Base-by-base conservation (phyloP, 192 early-diverging fungal species). In the Coemansia sp. region DNA sequence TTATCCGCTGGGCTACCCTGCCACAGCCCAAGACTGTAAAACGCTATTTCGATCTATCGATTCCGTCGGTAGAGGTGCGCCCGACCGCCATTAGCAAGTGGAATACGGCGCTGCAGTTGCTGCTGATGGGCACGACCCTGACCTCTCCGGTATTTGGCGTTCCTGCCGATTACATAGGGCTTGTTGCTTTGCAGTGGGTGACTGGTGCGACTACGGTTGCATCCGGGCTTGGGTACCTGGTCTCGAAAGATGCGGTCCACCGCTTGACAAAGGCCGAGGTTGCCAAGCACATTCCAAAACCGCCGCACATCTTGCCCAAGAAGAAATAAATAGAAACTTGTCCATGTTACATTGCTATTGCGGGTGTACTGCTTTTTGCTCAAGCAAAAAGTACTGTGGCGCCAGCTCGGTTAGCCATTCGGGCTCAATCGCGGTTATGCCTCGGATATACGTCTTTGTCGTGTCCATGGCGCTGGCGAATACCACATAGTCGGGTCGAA, bases 391-490 rank as follows among this genome's bases (percentile, higher is more conserved):
- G 60, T 92, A 96, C 18, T 70, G 60, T 16, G 90, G 85, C 1
- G 89, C 86, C 32, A 87, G 44, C 27, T 86, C 82, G 25, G 83
- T 36, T 21, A 89, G 58, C 69, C 89, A 91, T n/a, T 78, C 73
- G 5, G 81, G 73, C 16, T 94, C 78, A 49, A 96, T 90, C 36
- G 90, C 83, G 46, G 88, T 86, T 26, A 89, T 79, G 42, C 88
- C 83, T 5, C 89, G 70, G 83, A 96, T 91, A 63, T 89, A 95
- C 60, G 42, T 9, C 28, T 94, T 92, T 46, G 88, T 83, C 22
- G 83, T 82, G 3, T 90, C 92, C 16, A 94, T 91, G 9, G 95
- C 69, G 54, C 91, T 87, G 60, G 76, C 88, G 72, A 92, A 96
- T 7, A 92, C 45, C 3, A 93, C 78, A 83, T 86, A 95, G 38